phyloP scores from a whole-genome alignment of 2,329 filamentous ascomycete species.

The Mariannaea elegans region DNA sequence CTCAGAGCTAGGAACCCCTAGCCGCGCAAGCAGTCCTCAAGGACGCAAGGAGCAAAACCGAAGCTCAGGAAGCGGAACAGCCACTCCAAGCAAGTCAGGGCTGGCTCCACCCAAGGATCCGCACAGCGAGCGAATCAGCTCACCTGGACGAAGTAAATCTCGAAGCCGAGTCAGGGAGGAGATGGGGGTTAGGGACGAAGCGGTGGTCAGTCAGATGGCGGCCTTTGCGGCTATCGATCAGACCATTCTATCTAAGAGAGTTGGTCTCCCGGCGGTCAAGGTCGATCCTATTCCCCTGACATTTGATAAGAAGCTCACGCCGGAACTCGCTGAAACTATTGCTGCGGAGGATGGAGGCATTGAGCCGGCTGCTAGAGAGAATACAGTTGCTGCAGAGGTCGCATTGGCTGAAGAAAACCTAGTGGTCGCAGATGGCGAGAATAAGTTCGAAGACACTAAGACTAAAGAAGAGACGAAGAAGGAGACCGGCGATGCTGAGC shows the following conservation, averaged over 20 bases:
- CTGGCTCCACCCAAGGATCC: constrained; percentile 55
- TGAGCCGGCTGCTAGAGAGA: neutral
- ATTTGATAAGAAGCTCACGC: constrained; percentile 47
- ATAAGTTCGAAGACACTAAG: neutral
- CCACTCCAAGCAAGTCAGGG: constrained; percentile 45
- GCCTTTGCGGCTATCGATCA: constrained; percentile 73
- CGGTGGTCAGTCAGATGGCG: constrained; percentile 60
- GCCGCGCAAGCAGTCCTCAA: constrained; percentile 58
- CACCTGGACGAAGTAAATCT: constrained; percentile 53
- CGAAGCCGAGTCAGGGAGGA: constrained; percentile 46
- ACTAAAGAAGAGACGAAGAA: constrained; percentile 29
- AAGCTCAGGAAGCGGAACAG: constrained; percentile 43
- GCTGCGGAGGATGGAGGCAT: constrained; percentile 12
- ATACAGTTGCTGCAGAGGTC: neutral
- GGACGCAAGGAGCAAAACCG: constrained; percentile 57
- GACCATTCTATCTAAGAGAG: constrained; percentile 64
- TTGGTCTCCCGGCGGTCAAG: constrained; percentile 57
- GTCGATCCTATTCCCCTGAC: constrained; percentile 59
- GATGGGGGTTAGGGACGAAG: constrained; percentile 43
- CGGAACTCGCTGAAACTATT: constrained; percentile 39
- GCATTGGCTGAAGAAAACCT: constrained; percentile 11
- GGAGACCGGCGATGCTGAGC: constrained; percentile 26
- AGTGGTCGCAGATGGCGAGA: neutral
- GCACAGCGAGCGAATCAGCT: constrained; percentile 47
- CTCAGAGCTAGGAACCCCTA: constrained; percentile 66